Base-by-base conservation (phyloP, 2,329 filamentous ascomycete species). In the Grosmannia huntii region DNA sequence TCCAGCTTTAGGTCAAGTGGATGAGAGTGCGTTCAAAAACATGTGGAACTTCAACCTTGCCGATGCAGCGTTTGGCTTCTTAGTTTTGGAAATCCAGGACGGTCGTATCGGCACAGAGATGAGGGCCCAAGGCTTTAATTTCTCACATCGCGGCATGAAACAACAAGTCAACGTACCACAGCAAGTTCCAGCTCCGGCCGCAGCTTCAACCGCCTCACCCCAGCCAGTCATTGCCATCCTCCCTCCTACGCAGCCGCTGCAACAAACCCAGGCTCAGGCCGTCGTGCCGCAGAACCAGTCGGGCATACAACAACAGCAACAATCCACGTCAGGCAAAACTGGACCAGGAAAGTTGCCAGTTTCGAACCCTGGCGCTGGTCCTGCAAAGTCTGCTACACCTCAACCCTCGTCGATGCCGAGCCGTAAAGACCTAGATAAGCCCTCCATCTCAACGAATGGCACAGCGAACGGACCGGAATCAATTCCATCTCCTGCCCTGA, bases 21-120 rank as follows among this genome's bases (percentile, higher is more conserved):
- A 99, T 63, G 94, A 99, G 76, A 96, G 91, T 67, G 94, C 94
- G 1, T 99, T 99, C 81, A 99, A 99, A 78, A 99, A 99, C 71
- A 97, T 97, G 94, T 99, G 94, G 94, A 99, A 99, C 73, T 99
- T 99, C 75, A 97, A 97, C 72, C 74, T 99, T 64, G 94, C 94
- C 33, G 94, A 99, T 75, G 94, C 94, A 58, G 92, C 94, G 23
- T 99, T 97, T 70, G 94, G 94, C 61, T 99, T 90, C 79, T 79
- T 99, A 56, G 90, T 97, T 19, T 75, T 99, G 59, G 94, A 99
- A 70, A 86, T 99, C 60, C 94, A 99, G 69, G 89, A 90, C 68
- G 94, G 94, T 56, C 85, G 94, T 50, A 97, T 99, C 65, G 94
- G 91, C 53, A 99, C 94, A 0, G 94, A 99, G 74, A 99, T 99